Evolutionary conservation across 73 alveolate genomes (phyloP).

Genomic region (Diophrys appendiculata): DNA sequence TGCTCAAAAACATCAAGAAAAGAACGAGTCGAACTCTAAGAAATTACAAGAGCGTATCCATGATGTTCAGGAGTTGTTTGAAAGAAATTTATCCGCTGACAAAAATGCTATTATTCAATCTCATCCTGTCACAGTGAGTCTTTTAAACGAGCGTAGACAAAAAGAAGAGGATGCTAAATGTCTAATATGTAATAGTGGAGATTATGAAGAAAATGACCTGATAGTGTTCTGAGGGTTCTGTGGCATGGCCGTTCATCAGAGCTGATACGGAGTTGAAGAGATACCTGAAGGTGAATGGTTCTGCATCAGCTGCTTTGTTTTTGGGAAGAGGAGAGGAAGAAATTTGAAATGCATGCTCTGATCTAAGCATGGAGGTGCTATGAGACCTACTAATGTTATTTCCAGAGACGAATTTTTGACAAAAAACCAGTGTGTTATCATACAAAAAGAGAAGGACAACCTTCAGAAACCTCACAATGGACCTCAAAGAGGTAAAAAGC

Average conservation of each 20-base stretch:
- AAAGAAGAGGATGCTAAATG: conserved; percentile 75
- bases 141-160: conserved; percentile 15
- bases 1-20: conserved; percentile 23
- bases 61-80: conserved; percentile 27
- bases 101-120: neutral
- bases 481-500: neutral
- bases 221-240: conserved; percentile 86
- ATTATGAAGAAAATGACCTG: conserved; percentile 88
- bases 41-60: conserved; percentile 29
- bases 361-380: conserved; percentile 84
- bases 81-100: neutral
- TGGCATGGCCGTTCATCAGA: conserved; percentile 82
- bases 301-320: conserved; percentile 76
- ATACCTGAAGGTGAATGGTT: conserved; percentile 89
- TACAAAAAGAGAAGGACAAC: too few species aligned
- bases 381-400: conserved; percentile 80
- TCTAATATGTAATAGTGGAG: conserved; percentile 85
- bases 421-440: too few species aligned
- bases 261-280: conserved; percentile 81
- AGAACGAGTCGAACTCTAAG: conserved; percentile 33
- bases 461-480: too few species aligned
- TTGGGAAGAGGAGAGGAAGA: conserved; percentile 61
- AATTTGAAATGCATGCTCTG: conserved; percentile 77
- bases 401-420: too few species aligned
- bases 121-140: conserved; percentile 10